Percentiles rank a stretch among this genome's conserved stretches.
Conservation (phyloP, 108 stramenopile species). For the Nannochloropsis granulata region DNA sequence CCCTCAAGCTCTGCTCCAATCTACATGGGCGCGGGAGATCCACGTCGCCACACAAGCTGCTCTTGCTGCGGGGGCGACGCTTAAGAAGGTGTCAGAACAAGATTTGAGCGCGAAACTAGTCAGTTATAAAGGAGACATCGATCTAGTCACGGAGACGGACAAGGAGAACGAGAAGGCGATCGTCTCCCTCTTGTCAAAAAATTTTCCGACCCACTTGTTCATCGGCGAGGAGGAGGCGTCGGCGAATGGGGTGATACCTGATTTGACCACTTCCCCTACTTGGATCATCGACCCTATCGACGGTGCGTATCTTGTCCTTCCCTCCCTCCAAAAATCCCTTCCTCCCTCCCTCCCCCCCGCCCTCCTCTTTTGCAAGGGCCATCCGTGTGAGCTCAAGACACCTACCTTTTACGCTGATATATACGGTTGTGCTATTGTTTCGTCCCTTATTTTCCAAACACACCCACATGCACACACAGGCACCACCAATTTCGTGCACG, state of each 20-base stretch:
- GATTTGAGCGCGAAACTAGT: neutral
- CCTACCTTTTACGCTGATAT: too few species aligned
- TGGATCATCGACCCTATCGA: conserved; percentile 75
- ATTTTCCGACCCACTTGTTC: conserved; percentile 22
- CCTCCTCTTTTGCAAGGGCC: too few species aligned
- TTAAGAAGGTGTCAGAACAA: neutral
- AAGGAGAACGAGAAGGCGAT: conserved; percentile 30
- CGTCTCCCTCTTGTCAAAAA: conserved; percentile 3
- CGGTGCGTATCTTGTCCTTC: neutral
- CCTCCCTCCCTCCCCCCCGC: too few species aligned
- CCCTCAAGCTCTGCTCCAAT: neutral
- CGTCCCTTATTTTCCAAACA: too few species aligned
- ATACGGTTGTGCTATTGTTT: too few species aligned
- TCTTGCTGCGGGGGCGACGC: neutral
- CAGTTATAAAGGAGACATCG: neutral
- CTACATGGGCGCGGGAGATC: neutral
- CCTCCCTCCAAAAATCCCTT: too few species aligned
- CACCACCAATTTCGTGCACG: conserved; percentile 58
- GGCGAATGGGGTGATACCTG: conserved; percentile 4
- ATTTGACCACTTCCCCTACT: conserved; percentile 10
- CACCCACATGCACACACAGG: conserved; percentile 13
- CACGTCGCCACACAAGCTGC: neutral
- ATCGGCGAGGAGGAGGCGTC: conserved; percentile 27
- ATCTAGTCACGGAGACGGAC: conserved; percentile 21
- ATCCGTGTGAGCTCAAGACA: too few species aligned